phyloP scores from a whole-genome alignment of 768 basidiomycete genomes.

The Neoboletus brunneissimus region DNA sequence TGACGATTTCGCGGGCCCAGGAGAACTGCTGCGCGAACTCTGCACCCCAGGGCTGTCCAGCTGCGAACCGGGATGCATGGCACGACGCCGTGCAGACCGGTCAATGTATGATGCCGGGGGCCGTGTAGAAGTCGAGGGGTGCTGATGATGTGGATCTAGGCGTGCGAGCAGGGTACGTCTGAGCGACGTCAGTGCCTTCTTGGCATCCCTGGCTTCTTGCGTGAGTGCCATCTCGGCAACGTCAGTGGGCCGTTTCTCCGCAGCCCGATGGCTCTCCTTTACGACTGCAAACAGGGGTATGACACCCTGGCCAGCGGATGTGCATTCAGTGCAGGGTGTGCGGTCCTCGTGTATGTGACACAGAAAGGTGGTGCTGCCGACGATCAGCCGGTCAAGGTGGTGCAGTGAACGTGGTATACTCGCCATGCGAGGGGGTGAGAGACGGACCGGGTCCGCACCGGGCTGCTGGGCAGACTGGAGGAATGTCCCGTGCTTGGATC shows the following conservation, averaged over 20 bases:
- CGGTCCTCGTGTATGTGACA: constrained; percentile 66
- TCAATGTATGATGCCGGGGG: constrained; percentile 48
- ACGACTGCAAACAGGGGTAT: constrained; percentile 51
- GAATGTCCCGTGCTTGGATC: constrained; percentile 82
- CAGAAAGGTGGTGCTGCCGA: constrained; percentile 69
- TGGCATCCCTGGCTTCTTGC: constrained; percentile 46
- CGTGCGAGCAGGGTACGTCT: constrained; percentile 61
- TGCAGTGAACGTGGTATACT: constrained; percentile 62
- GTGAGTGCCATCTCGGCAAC: constrained; percentile 2
- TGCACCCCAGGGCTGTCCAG: constrained; percentile 53
- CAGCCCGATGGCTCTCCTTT: constrained; percentile 12
- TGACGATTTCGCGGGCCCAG: constrained; percentile 8
- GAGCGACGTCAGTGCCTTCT: constrained; percentile 62
- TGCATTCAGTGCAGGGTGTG: constrained; percentile 62
- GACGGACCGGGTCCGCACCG: constrained; percentile 38
- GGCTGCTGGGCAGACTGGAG: constrained; percentile 32
- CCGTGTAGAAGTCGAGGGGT: constrained; percentile 9
- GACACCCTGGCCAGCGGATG: constrained; percentile 47
- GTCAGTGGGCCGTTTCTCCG: constrained; percentile 24
- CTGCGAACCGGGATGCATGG: constrained; percentile 50
- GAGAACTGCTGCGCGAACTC: constrained; percentile 22
- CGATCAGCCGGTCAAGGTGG: constrained; percentile 62
- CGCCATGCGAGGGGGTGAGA: constrained; percentile 64
- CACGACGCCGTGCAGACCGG: constrained; percentile 68
- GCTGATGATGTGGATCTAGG: constrained; percentile 33